Base-by-base conservation (phyloP, 768 basidiomycete genomes). In the Boletus insuetus region DNA sequence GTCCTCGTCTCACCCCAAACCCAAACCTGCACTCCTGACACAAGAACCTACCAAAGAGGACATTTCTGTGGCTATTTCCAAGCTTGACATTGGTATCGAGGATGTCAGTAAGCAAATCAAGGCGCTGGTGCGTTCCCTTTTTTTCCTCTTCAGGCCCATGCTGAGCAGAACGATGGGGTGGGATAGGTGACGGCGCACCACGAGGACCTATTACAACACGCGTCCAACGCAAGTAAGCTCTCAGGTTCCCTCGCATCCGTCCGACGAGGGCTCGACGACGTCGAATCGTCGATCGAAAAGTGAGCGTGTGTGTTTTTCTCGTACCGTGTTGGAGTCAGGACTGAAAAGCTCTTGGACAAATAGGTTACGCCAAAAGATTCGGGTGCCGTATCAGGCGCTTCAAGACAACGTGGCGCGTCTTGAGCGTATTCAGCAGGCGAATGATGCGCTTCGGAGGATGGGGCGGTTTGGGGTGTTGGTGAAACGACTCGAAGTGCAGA, bases 21-120 rank as follows among this genome's bases (percentile, higher is more conserved):
- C 46, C 35, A 65, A 59, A 24, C 1, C 40, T 0, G 54, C 65
- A 19, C 61, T 76, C 14, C 66, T 71, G 20, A 48, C 63, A 0
- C 76, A 81, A 24, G 83, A 85, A 47, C 80, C 81, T 8, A 79
- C 82, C 20, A 91, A 86, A 68, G 92, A 94, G 56, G 96, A 98
- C 61, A 87, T 97, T 12, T 89, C 91, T 4, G 81, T 91, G 3
- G 92, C 93, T 4, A 87, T 98, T 29, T 86, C 91, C 7, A 94
- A 91, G 69, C 78, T 99, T 4, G 89, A 86, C 57, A 82, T 86
- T 64, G 90, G 87, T 0, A 87, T 98, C 55, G 96, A 98, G 39
- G 94, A 98, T 70, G 86, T 96, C 19, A 86, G 87, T 26, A 91
- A 88, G 69, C 93, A 98, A 71, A 87, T 98, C 49, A 90, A 89